Evolutionary conservation across 2,329 filamentous ascomycete genomes (phyloP), one percentile per base, ranked within the genome.

Genomic region (Clonostachys solani): DNA sequence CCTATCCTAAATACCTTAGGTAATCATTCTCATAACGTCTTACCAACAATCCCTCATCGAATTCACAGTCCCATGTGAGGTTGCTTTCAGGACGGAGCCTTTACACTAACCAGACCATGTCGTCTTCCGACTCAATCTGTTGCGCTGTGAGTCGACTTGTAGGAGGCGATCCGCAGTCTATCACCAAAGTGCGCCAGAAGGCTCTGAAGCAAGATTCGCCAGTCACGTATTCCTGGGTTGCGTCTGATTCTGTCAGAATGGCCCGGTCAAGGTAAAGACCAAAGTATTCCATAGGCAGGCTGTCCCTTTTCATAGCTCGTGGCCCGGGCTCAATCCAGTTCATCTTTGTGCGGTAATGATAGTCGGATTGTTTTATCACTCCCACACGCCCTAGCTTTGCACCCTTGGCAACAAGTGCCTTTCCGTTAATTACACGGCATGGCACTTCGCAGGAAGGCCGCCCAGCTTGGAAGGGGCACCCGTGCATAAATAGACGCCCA

Each of bases 401-500:
- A n/a, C 36, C 36, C 17, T 18, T 38, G 15, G 43, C 29, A 5
- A n/a, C 15, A 12, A 47, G 33, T 12, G 6, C 29, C 23, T 18
- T 42, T 7, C 33, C 18, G 45, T 47, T 29, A 10, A 43, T 15
- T 5, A 47, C 18, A 15, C 19, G 38, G 23, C 40, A 43, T 9
- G 40, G 45, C 12, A 36, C 12, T n/a, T 41, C 12, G 38, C 44
- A 41, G 15, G 19, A 13, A 15, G 38, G 10, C 23, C 40, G 18
- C 18, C 40, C 45, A 36, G 45, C 40, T 16, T 47, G 43, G 16
- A 42, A 47, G 29, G 43, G 42, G 23, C 38, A 42, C 13, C 37
- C 35, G 23, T 43, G 6, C 12, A 40, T 33, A 29, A 47, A 47
- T 10, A 47, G 45, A 13, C 10, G 16, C 6, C 42, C 40, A 12